A percentile compares a stretch with the other conserved stretches of the same genome.
Evolutionary conservation across 805 yeast genomes (phyloP).

Genomic region (Nakazawaea laoshanensis): DNA sequence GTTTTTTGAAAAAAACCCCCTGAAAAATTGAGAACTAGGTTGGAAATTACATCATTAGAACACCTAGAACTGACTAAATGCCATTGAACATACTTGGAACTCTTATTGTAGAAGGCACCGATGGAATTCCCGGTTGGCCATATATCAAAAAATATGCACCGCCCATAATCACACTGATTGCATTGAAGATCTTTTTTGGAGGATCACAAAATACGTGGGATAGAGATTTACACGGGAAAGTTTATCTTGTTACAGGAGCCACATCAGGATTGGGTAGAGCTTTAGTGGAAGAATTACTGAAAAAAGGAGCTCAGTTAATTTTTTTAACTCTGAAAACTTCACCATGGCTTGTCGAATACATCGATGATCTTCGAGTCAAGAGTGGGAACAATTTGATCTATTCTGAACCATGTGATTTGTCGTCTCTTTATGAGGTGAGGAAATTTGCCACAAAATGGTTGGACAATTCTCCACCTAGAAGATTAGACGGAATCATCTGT

Average conservation of each 20-base stretch:
- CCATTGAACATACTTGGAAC: slow-evolving; percentile 78
- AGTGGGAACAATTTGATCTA: slow-evolving; percentile 71
- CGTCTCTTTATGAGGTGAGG: slow-evolving; percentile 66
- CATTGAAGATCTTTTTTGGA: slow-evolving; percentile 63
- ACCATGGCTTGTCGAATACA: slow-evolving; percentile 68
- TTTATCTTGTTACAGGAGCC: slow-evolving; percentile 82
- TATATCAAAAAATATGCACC: slow-evolving; percentile 54
- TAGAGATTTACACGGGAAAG: slow-evolving; percentile 85
- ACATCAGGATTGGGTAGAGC: slow-evolving; percentile 86
- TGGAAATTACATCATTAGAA: too few relatives aligned
- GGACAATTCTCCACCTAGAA: slow-evolving; percentile 81
- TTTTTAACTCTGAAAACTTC: slow-evolving; percentile 54
- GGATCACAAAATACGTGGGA: slow-evolving; percentile 89
- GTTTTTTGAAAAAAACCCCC: too few relatives aligned
- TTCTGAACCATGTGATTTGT: slow-evolving; percentile 84
- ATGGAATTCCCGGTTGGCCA: slow-evolving; percentile 66
- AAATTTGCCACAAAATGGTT: slow-evolving; percentile 93
- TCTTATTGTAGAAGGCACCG: slow-evolving; percentile 63
- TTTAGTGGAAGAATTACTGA: slow-evolving; percentile 66
- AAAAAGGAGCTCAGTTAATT: slow-evolving; percentile 79
- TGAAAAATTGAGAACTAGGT: too few relatives aligned
- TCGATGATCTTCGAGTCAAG: slow-evolving; percentile 64
- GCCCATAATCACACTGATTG: slow-evolving; percentile 31
- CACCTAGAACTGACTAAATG: too few relatives aligned
- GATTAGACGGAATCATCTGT: slow-evolving; percentile 85